Evolutionary conservation across 179 eudicot genomes (phyloP).

Genomic region (Camellia oleifera): DNA sequence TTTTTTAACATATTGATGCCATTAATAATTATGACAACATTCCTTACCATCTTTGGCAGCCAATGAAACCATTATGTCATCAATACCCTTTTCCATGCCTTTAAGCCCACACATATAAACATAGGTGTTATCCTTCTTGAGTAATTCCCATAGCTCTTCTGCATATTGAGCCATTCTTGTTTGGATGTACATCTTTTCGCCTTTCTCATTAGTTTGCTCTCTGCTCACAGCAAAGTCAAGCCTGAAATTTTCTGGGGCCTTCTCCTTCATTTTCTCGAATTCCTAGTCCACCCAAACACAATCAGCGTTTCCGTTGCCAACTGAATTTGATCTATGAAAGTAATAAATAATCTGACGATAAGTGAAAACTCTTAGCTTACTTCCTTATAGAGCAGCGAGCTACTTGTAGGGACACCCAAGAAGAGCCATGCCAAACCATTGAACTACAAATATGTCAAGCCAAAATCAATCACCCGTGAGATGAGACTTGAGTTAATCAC

Average conservation of each 20-base stretch:
- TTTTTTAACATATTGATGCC: not conserved
- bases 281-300: slow-evolving; percentile 40
- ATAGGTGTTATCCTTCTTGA: slow-evolving; percentile 86
- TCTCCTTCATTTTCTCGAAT: slow-evolving; percentile 87
- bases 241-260: slow-evolving; percentile 78
- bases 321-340: not conserved
- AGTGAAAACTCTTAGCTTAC: slow-evolving; percentile 30
- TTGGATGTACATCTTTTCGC: slow-evolving; percentile 98
- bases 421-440: slow-evolving; percentile 99
- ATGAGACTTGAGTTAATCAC: not conserved
- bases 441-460: slow-evolving; percentile 50
- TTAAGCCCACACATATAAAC: slow-evolving; percentile 98
- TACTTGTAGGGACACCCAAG: slow-evolving; percentile 98
- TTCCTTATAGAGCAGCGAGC: slow-evolving; percentile 94
- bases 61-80: slow-evolving; percentile 83
- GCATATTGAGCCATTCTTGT: slow-evolving; percentile 97
- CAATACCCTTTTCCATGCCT: slow-evolving; percentile 99
- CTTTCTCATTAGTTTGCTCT: slow-evolving; percentile 84
- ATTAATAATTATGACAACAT: not conserved
- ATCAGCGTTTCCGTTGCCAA: not conserved
- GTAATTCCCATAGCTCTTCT: slow-evolving; percentile 81
- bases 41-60: slow-evolving; percentile 86
- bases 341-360: not conserved
- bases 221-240: slow-evolving; percentile 91
- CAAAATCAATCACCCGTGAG: not conserved